Base-by-base conservation (phyloP, 257 asterid species). In the Paraleonurus japonicus region DNA sequence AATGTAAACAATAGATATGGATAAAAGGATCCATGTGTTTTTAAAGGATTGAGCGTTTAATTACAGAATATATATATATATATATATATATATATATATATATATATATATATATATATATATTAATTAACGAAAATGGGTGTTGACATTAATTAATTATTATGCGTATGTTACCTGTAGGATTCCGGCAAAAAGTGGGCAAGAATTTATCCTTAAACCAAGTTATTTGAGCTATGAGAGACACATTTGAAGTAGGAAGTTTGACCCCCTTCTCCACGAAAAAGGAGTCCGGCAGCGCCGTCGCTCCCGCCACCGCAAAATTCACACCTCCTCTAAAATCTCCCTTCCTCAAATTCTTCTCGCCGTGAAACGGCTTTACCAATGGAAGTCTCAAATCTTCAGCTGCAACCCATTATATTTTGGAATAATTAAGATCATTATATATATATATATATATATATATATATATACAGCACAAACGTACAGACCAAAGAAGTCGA, bases 261-360 rank as follows among this genome's bases (percentile, higher is more conserved):
- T 11, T 23, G n/a, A 85, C 27, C 61, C 86, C 90, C 16, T 15
- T 51, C 11, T 66, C 26, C 23, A 13, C 65, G 12, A 71, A 83
- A 26, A 72, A 83, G 0, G 62, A 4, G 43, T 65, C 68, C 5
- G 74, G 81, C 35, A 83, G 70, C 0, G 83, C 90, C 12, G 78
- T 73, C 1, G 86, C 76, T 28, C 86, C 86, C 0, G 9, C 85
- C n/a, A 85, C 88, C 30, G 88, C 86, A 5, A 75, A 83, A 58
- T 83, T 85, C 5, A 79, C 72, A 7, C 87, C 83, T 8, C 48
- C 32, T 17, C 51, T 2, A 19, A 61, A 55, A 1, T 9, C 43
- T 5, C 53, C 53, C 2, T 45, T n/a, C 58, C 63, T 43, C 64
- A 47, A 4, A 39, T 39, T 62, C 28, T 2, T 16, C 19, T 17